phyloP scores from a whole-genome alignment of 2,329 filamentous ascomycete species.

The Dactylellina cionopaga region DNA sequence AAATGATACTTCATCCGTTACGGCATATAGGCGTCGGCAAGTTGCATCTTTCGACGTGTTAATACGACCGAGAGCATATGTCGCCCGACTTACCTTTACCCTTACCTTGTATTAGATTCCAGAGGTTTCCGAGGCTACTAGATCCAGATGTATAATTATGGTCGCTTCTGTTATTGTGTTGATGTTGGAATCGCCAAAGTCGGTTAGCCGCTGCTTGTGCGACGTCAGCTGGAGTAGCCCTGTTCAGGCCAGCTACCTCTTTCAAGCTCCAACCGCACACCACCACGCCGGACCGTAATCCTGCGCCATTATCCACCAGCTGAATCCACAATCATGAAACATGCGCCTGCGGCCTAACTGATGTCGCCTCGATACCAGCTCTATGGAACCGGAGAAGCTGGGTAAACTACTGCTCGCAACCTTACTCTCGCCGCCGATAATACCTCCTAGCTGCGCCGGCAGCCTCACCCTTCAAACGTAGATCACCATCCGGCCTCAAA shows the following conservation, averaged over 20 bases:
- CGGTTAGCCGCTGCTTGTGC: slow-evolving; percentile 24
- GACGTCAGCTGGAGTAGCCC: slow-evolving; percentile 43
- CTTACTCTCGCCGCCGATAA: neutral
- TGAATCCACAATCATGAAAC: slow-evolving; percentile 21
- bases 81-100: too few relatives aligned
- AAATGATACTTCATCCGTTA: too few relatives aligned
- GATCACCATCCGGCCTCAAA: neutral
- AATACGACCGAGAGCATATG: too few relatives aligned
- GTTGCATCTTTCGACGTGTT: too few relatives aligned
- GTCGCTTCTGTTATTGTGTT: too few relatives aligned
- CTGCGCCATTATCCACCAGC: neutral
- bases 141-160: too few relatives aligned
- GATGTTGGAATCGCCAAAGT: too few relatives aligned
- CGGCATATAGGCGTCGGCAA: too few relatives aligned
- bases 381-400: slow-evolving; percentile 41
- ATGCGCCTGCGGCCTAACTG: slow-evolving; percentile 36
- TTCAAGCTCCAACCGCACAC: slow-evolving; percentile 18
- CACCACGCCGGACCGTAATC: neutral
- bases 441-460: neutral
- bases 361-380: slow-evolving; percentile 32
- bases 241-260: slow-evolving; percentile 48
- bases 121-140: too few relatives aligned
- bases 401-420: slow-evolving; percentile 21
- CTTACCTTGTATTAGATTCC: too few relatives aligned
- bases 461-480: neutral